These are phyloP conservation scores for Chimonanthus salicifolius DNA, from an alignment of 164 flowering plant species.

Conservation along the genomic window DNA sequence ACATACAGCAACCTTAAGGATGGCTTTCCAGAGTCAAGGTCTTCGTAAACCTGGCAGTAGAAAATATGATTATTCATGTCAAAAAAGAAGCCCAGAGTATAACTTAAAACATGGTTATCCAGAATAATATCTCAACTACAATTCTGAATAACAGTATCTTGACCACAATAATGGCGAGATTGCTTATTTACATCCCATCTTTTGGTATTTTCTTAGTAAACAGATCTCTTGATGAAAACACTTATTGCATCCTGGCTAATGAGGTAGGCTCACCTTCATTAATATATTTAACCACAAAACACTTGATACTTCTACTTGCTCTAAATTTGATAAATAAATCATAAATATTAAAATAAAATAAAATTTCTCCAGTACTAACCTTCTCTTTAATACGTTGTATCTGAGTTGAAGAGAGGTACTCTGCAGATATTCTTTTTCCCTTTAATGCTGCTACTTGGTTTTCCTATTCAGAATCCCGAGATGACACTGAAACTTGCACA, in stretches of 20 bases:
- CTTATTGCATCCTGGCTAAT: background rate
- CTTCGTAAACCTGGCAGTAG: slow-evolving; percentile 59
- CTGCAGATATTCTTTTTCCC: slow-evolving; percentile 82
- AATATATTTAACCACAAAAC: background rate
- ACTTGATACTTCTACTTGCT: background rate
- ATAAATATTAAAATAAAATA: background rate
- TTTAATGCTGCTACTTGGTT: slow-evolving; percentile 84
- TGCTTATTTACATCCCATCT: background rate
- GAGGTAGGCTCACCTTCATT: background rate
- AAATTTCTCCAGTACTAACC: slow-evolving; percentile 31
- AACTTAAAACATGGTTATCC: no score
- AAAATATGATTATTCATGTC: background rate
- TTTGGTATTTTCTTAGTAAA: no score
- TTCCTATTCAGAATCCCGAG: slow-evolving; percentile 43
- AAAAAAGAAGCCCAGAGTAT: background rate
- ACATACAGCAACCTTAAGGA: slow-evolving; percentile 73
- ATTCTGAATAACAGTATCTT: background rate
- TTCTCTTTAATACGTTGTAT: slow-evolving; percentile 42
- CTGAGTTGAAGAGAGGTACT: slow-evolving; percentile 80
- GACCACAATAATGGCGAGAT: no score
- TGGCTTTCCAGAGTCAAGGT: slow-evolving; percentile 76
- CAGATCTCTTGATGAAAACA: no score
- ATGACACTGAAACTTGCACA: background rate
- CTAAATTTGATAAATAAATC: background rate
- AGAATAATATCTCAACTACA: background rate